Base-by-base conservation (phyloP, 805 yeast genomes). In the Yueomyces sp. region DNA sequence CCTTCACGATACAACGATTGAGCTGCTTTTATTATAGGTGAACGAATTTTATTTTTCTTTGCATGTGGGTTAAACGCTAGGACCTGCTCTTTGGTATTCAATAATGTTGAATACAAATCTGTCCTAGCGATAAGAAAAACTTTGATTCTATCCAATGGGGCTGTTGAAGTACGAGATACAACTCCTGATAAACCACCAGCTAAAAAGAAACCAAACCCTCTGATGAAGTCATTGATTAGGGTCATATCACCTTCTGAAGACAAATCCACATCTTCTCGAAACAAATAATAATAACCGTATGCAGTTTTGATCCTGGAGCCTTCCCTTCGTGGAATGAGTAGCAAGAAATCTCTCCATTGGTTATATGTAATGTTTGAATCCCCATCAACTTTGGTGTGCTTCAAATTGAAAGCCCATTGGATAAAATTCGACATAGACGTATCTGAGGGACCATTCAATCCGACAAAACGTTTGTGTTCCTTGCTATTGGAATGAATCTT, bases 111-210 rank as follows among this genome's bases (percentile, higher is more conserved):
- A 0, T 84, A 71, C 39, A 83, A 64, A 58, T 83, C 94, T 1
- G 95, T 81, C 60, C 95, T 75, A 1, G 97, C 96, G 54, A 92
- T 92, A 41, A 92, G 67, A 53, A 85, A 92, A 11, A 92, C 97
- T 60, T 92, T 92, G 27, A 92, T 76, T 59, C 98, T 74, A 62
- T 92, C 98, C 50, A 92, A 85, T 8, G 98, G 98, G 0, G 97
- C 98, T 0, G 98, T 92, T 53, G 92, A 82, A 0, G 97, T 87
- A 64, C 98, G 77, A 11, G 96, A 86, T 3, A 92, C 82, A 2
- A 90, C 98, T 2, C 98, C 98, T 2, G 96, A 84, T 26, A 88
- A 62, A 0, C 98, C 98, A 37, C 98, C 98, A 2, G 96, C 95
- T 33, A 88, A 64, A 56, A 92, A 92, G 62, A 77, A 92, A 1